These are phyloP conservation scores for Ustilago xerochloae DNA, from an alignment of 1,284 basidiomycete species.

Conservation along the genomic window DNA sequence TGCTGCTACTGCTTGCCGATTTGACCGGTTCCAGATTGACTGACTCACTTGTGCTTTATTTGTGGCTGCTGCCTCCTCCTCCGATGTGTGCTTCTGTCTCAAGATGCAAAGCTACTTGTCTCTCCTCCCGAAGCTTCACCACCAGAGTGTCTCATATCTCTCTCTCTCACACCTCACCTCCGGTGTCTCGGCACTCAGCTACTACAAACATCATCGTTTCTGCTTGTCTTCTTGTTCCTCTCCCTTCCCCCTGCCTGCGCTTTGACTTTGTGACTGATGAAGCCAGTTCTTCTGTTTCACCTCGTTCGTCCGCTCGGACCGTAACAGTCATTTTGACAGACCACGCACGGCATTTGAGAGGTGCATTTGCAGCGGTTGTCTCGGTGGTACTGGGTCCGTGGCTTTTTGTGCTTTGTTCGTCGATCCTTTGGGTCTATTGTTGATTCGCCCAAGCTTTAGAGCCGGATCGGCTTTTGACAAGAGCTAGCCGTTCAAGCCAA, in stretches of 20 bases:
- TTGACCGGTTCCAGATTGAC: no score
- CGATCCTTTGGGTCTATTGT: background rate
- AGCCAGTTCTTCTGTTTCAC: no score
- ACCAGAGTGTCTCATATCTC: background rate
- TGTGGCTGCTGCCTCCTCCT: slow-evolving; percentile 1
- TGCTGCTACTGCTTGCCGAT: no score
- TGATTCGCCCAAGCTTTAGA: background rate
- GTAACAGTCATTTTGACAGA: background rate
- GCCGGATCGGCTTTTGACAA: no score
- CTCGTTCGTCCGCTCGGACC: background rate
- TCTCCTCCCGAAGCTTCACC: background rate
- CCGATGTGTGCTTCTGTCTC: slow-evolving; percentile 1
- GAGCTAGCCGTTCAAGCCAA: no score
- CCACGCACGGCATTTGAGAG: background rate
- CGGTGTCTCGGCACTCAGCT: slow-evolving; percentile 2
- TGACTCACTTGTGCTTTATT: background rate
- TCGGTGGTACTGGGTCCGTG: background rate
- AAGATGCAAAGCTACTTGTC: background rate
- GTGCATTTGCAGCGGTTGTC: background rate
- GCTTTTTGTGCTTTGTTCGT: background rate
- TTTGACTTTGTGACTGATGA: background rate
- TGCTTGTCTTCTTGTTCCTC: no score
- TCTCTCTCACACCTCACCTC: background rate
- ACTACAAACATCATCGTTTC: slow-evolving; percentile 18
- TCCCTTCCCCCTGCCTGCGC: background rate